A percentile compares a stretch with the other conserved stretches of the same genome.
Evolutionary conservation across 2,329 filamentous ascomycete species (phyloP).

Genomic region (Cladobotryum mycophilum): DNA sequence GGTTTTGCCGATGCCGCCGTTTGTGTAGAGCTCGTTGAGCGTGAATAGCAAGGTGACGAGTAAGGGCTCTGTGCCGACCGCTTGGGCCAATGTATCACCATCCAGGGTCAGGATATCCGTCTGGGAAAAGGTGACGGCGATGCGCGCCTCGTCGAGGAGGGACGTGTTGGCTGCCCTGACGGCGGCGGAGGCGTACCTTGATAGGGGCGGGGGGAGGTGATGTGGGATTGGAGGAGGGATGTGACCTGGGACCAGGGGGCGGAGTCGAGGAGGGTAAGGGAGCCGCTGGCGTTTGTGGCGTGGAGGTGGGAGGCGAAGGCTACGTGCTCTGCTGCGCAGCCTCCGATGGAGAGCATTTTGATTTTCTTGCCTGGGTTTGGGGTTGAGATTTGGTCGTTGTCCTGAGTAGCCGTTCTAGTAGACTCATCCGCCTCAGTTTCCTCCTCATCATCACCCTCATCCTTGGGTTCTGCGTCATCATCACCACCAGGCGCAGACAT

Average conservation of each 20-base stretch:
- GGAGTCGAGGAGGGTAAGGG: conserved; percentile 68
- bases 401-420: neutral
- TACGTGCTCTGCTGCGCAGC: conserved; percentile 57
- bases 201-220: conserved; percentile 48
- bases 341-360: conserved; percentile 44
- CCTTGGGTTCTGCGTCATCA: conserved; percentile 4
- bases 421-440: neutral
- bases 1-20: conserved; percentile 63
- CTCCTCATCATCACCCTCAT: neutral
- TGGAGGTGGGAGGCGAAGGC: conserved; percentile 43
- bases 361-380: conserved; percentile 17
- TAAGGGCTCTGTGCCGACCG: conserved; percentile 31
- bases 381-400: neutral
- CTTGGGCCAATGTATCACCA: conserved; percentile 24
- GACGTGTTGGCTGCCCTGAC: conserved; percentile 39
- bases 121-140: conserved; percentile 39
- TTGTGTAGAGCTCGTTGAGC: conserved; percentile 86
- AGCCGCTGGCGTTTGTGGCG: conserved; percentile 19
- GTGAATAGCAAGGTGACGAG: conserved; percentile 88
- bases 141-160: conserved; percentile 33
- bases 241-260: conserved; percentile 69
- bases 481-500: conserved; percentile 12
- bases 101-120: conserved; percentile 43
- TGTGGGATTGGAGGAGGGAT: conserved; percentile 46
- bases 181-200: conserved; percentile 46